A percentile compares a stretch with the other conserved stretches of the same genome.
phyloP scores from a whole-genome alignment of 345 rosid genomes.

The Corchorus capsularis region DNA sequence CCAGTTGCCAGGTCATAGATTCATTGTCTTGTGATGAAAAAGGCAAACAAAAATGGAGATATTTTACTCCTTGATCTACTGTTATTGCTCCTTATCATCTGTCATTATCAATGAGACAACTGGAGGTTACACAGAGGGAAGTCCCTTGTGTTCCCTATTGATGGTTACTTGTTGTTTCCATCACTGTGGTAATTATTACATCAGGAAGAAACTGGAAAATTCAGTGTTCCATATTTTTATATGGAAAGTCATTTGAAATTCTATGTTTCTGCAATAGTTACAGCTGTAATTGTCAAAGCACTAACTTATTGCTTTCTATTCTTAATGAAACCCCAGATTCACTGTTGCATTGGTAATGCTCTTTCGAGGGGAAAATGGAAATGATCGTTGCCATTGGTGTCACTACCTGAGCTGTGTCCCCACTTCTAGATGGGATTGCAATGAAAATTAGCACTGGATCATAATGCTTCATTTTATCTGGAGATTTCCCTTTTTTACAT shows the following conservation, averaged over 20 bases:
- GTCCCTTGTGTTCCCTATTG: neutral
- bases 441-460: slow-evolving; percentile 22
- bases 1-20: slow-evolving; percentile 18
- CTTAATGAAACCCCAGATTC: slow-evolving; percentile 53
- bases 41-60: slow-evolving; percentile 21
- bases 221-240: neutral
- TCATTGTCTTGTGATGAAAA: slow-evolving; percentile 25
- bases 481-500: neutral
- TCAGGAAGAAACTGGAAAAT: slow-evolving; percentile 11
- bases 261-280: neutral
- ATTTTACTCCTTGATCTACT: neutral
- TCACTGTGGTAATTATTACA: neutral
- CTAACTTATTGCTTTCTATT: neutral
- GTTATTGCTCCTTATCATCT: neutral
- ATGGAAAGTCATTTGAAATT: neutral
- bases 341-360: slow-evolving; percentile 63
- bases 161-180: neutral
- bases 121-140: neutral
- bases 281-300: neutral
- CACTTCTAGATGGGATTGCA: slow-evolving; percentile 75
- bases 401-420: slow-evolving; percentile 84
- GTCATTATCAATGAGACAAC: neutral
- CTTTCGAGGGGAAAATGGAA: slow-evolving; percentile 62
- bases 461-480: neutral
- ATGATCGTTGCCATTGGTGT: slow-evolving; percentile 83